phyloP scores from a whole-genome alignment of 129 eudicot genomes.

The Saposhnikovia divaricata region DNA sequence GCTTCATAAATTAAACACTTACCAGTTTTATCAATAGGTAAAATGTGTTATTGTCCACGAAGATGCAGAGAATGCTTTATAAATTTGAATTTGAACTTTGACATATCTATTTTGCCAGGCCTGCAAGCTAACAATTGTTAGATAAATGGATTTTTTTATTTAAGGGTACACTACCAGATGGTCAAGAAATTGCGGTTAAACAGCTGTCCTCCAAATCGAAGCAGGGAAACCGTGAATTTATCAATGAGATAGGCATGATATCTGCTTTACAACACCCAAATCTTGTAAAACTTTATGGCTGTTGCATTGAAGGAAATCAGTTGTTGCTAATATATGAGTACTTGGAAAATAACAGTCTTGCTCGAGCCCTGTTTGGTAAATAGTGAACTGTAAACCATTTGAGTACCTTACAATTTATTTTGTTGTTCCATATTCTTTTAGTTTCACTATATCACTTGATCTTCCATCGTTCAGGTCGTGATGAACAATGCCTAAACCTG shows the following conservation, averaged over 20 bases:
- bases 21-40: too few relatives aligned
- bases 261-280: constrained; percentile 92
- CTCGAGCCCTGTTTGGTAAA: constrained; percentile 89
- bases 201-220: constrained; percentile 82
- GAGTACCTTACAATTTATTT: not conserved
- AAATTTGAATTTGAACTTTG: not conserved
- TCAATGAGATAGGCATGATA: constrained; percentile 90
- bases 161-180: constrained; percentile 74
- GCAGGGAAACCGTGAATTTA: constrained; percentile 92
- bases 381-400: constrained; percentile 1
- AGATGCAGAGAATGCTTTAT: not conserved
- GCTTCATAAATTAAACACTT: too few relatives aligned
- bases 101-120: not conserved
- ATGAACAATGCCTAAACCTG: too few relatives aligned
- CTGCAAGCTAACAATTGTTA: not conserved
- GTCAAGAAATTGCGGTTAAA: constrained; percentile 77
- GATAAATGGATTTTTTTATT: not conserved
- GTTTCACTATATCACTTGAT: not conserved
- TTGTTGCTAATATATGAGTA: constrained; percentile 71
- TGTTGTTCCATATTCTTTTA: not conserved
- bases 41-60: not conserved
- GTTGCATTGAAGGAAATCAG: constrained; percentile 83
- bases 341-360: constrained; percentile 75
- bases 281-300: constrained; percentile 81
- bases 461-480: constrained; percentile 34